phyloP scores from a whole-genome alignment of 306 rosid species.

The Hippophae tibetana region DNA sequence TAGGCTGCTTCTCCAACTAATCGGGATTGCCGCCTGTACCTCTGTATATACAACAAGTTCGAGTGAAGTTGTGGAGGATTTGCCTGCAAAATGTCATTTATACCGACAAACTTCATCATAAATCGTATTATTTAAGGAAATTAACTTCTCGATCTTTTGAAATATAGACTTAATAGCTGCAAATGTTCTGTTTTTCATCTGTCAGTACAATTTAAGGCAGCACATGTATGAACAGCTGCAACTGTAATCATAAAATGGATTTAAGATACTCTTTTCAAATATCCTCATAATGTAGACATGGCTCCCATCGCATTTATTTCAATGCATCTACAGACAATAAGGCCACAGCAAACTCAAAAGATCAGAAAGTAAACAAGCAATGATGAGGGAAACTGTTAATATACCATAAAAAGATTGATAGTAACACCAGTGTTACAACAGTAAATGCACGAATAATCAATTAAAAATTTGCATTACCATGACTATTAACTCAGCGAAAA shows the following conservation, averaged over 20 bases:
- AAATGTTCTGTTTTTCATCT: neutral
- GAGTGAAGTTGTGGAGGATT: conserved; percentile 96
- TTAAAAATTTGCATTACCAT: too few relatives aligned
- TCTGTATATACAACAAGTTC: conserved; percentile 80
- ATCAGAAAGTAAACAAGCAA: too few relatives aligned
- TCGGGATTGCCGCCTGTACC: conserved; percentile 76
- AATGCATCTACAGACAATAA: neutral
- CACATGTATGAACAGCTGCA: neutral
- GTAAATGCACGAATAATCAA: too few relatives aligned
- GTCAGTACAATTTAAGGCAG: neutral
- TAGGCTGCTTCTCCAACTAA: conserved; percentile 79
- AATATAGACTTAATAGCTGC: neutral
- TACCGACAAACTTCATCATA: conserved; percentile 11
- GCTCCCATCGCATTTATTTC: neutral
- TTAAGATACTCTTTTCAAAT: neutral
- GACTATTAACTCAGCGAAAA: too few relatives aligned
- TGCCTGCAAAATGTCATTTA: conserved; percentile 52
- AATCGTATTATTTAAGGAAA: neutral
- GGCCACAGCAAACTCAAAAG: neutral
- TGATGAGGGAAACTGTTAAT: too few relatives aligned
- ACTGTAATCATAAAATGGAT: neutral
- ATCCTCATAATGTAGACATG: neutral
- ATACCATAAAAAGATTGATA: too few relatives aligned
- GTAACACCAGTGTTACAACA: too few relatives aligned
- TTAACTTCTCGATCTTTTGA: neutral